Conservation (phyloP, 495 filamentous ascomycete species). For the Neurospora hispaniola region DNA sequence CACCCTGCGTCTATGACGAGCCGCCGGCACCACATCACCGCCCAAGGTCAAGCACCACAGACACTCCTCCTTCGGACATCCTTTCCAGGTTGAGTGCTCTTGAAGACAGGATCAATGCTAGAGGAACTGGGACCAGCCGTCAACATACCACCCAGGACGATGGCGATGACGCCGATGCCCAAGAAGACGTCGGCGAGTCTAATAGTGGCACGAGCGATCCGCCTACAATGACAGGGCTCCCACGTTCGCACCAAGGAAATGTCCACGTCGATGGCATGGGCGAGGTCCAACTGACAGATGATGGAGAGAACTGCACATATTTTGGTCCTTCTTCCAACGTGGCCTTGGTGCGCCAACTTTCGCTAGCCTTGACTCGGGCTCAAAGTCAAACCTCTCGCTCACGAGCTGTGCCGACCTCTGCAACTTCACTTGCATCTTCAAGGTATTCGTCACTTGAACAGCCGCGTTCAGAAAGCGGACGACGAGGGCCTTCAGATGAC, state of each 20-base stretch:
- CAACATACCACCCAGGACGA: neutral
- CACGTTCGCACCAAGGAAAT: neutral
- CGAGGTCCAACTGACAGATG: neutral
- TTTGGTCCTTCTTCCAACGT: neutral
- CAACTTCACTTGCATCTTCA: neutral
- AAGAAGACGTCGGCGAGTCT: neutral
- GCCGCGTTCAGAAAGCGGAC: neutral
- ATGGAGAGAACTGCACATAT: neutral
- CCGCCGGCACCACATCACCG: neutral
- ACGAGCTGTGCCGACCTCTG: neutral
- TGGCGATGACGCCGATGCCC: neutral
- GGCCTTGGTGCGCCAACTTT: neutral
- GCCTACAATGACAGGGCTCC: neutral
- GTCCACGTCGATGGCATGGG: neutral
- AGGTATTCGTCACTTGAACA: neutral
- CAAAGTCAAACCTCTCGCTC: neutral
- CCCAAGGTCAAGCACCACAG: neutral
- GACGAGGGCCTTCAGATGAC: neutral
- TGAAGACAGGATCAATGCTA: neutral
- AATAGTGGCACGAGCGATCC: neutral
- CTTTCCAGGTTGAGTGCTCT: neutral
- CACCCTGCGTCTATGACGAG: neutral
- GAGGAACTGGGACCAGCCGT: neutral
- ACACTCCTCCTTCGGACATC: neutral
- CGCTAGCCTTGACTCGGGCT: neutral